Base-by-base conservation (phyloP, 768 basidiomycete species). In the Rhizopogon roseolus region DNA sequence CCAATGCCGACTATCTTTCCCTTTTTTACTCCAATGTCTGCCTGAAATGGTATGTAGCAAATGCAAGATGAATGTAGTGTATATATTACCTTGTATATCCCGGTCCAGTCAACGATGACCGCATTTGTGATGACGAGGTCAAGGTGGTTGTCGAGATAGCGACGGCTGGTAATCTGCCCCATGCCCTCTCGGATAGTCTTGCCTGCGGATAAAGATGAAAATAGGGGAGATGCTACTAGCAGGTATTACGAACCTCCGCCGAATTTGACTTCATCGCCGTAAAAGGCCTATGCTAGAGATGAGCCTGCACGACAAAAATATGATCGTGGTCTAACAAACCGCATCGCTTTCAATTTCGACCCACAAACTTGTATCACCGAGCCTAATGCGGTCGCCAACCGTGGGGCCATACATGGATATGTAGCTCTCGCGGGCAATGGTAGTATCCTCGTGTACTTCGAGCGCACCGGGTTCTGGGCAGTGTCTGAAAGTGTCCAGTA, bases 211-310 rank as follows among this genome's bases (percentile, higher is more conserved):
- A 32, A 10, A 46, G 44, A 41, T 22, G 50, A 42, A 39, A 44
- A 16, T 8, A 22, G 25, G 32, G 29, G 32, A 41, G 41, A 13
- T 16, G 1, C 5, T 51, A 40, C 5, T 51, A 40, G 19, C 25
- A 19, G 6, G 10, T 0, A 44, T 13, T 40, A 55, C 71, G 57
- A 62, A 85, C 93, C 96, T 63, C 94, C 97, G 8, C 97, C 97
- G 62, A 99, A 99, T 72, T 98, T 98, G 72, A 91, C 88, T 71
- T 98, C 96, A 54, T 98, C 96, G 1, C 96, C 97, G 64, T 97
- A 96, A 4, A 84, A 74, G 5, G 95, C 90, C 85, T 91, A 54
- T 29, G 19, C 32, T 22, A 2, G 2, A 32, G 27, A 57, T 52
- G 14, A 25, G 49, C 5, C 36, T 22, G 57, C 41, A 37, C 5